phyloP scores from a whole-genome alignment of 805 yeast species.

The Sugiyamaella mastotermitis region DNA sequence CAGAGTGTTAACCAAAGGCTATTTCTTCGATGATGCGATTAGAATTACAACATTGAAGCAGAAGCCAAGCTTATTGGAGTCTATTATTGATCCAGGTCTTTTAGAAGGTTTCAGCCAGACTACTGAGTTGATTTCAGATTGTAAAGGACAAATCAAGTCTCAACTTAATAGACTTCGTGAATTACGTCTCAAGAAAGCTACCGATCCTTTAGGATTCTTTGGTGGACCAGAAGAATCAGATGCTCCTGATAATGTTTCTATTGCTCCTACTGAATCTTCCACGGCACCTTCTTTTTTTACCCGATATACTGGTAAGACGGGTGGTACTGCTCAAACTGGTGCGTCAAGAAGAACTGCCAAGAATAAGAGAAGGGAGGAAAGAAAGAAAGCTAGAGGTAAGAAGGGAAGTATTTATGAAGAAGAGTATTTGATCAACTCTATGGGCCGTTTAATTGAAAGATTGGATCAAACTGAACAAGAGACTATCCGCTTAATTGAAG shows the following conservation, averaged over 20 bases:
- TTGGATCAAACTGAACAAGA: constrained; percentile 69
- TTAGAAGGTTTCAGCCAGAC: constrained; percentile 84
- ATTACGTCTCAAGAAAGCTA: constrained; percentile 71
- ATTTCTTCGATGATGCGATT: constrained; percentile 69
- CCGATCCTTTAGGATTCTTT: constrained; percentile 81
- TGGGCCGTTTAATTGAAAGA: constrained; percentile 83
- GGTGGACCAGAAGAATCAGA: constrained; percentile 67
- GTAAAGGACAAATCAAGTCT: constrained; percentile 75
- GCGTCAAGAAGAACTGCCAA: constrained; percentile 89
- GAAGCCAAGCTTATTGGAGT: constrained; percentile 33
- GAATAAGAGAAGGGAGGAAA: constrained; percentile 89
- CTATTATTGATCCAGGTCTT: constrained; percentile 63
- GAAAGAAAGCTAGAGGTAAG: constrained; percentile 94
- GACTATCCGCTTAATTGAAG: constrained; percentile 67
- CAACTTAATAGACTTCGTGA: constrained; percentile 82
- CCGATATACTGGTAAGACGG: constrained; percentile 91
- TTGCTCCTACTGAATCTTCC: constrained; percentile 91
- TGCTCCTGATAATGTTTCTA: constrained; percentile 87
- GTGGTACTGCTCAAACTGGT: constrained; percentile 94
- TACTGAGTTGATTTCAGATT: constrained; percentile 91
- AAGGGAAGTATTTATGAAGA: constrained; percentile 97
- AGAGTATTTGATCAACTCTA: constrained; percentile 83
- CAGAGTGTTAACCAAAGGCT: constrained; percentile 64
- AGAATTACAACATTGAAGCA: constrained; percentile 44
- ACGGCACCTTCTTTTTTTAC: constrained; percentile 92